These are phyloP conservation scores for Picea mariana DNA, from an alignment of 83 land plant genomes.

Conservation along the genomic window DNA sequence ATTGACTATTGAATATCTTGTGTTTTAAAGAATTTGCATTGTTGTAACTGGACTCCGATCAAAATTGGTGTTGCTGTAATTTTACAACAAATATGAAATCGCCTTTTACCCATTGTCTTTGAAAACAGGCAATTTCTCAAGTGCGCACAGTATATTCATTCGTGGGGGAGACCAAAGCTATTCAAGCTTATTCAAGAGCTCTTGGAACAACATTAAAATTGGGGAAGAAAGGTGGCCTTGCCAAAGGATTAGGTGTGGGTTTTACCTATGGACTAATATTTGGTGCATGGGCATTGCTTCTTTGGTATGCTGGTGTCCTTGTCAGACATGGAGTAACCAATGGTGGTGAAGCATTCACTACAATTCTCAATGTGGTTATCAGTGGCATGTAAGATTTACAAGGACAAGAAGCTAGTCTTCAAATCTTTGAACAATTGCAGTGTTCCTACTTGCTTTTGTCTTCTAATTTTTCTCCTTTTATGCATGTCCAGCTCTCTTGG, in stretches of 20 bases:
- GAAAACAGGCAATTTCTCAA: constrained; percentile 54
- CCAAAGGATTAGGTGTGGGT: constrained; percentile 75
- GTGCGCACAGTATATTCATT: constrained; percentile 49
- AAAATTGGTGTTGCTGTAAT: too few species aligned
- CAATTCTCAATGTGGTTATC: too few species aligned
- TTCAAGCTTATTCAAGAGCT: constrained; percentile 35
- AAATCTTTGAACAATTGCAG: not conserved
- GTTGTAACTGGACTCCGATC: too few species aligned
- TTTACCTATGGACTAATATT: constrained; percentile 42
- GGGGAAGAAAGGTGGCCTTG: constrained; percentile 55
- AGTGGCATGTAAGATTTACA: constrained; percentile 69
- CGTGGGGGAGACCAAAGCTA: constrained; percentile 57
- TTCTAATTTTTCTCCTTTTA: not conserved
- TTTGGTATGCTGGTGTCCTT: constrained; percentile 56
- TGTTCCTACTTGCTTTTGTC: not conserved
- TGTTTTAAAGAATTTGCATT: too few species aligned
- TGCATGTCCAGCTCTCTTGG: constrained; percentile 56
- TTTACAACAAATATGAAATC: too few species aligned
- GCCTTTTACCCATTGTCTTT: too few species aligned
- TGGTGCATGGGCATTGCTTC: constrained; percentile 66
- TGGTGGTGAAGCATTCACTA: constrained; percentile 28
- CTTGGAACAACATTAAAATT: constrained; percentile 36
- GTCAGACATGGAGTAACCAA: constrained; percentile 43
- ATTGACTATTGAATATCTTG: too few species aligned
- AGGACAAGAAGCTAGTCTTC: not conserved